Evolutionary conservation across 2,329 filamentous ascomycete species (phyloP).

Genomic region (Fusarium multiceps): DNA sequence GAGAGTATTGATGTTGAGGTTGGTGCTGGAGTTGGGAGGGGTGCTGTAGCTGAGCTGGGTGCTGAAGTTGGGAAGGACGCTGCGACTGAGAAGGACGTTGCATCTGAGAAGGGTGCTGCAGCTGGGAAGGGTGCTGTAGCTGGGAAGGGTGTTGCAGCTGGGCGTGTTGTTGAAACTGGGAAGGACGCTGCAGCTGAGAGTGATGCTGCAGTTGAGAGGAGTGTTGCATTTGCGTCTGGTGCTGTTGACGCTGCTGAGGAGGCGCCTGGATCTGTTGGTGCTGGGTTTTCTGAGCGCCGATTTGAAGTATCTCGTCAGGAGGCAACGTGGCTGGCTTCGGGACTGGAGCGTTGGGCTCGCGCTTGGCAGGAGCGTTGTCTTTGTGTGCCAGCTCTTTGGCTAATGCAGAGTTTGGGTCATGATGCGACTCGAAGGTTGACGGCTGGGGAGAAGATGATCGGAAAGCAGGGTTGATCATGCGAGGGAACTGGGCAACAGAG

Average conservation of each 20-base stretch:
- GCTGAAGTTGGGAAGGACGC: slow-evolving; percentile 2
- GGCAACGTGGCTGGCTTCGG: slow-evolving; percentile 56
- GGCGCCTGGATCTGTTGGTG: slow-evolving; percentile 24
- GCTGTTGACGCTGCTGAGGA: slow-evolving; percentile 27
- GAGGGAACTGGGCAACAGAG: slow-evolving; percentile 93
- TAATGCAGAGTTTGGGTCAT: slow-evolving; percentile 82
- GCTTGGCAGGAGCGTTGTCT: slow-evolving; percentile 58
- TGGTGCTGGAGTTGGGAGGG: slow-evolving; percentile 26
- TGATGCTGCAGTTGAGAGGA: slow-evolving; percentile 15
- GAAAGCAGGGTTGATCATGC: slow-evolving; percentile 95
- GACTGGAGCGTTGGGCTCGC: slow-evolving; percentile 63
- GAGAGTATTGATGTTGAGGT: slow-evolving; percentile 18
- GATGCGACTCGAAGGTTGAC: slow-evolving; percentile 90
- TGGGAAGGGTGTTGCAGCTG: slow-evolving; percentile 8
- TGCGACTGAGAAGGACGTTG: slow-evolving; percentile 4
- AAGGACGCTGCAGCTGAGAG: slow-evolving; percentile 11
- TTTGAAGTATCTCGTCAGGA: slow-evolving; percentile 40
- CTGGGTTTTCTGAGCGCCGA: slow-evolving; percentile 22
- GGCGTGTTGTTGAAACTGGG: not conserved
- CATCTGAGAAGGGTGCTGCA: slow-evolving; percentile 1
- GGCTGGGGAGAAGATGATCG: slow-evolving; percentile 96
- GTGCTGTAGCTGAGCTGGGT: slow-evolving; percentile 5
- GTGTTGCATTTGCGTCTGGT: slow-evolving; percentile 11
- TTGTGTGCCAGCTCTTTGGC: slow-evolving; percentile 75
- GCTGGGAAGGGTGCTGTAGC: slow-evolving; percentile 1